Evolutionary conservation across 768 basidiomycete genomes (phyloP), one percentile per base, ranked within the genome.

Genomic region (Hemileccinum rubropunctum): DNA sequence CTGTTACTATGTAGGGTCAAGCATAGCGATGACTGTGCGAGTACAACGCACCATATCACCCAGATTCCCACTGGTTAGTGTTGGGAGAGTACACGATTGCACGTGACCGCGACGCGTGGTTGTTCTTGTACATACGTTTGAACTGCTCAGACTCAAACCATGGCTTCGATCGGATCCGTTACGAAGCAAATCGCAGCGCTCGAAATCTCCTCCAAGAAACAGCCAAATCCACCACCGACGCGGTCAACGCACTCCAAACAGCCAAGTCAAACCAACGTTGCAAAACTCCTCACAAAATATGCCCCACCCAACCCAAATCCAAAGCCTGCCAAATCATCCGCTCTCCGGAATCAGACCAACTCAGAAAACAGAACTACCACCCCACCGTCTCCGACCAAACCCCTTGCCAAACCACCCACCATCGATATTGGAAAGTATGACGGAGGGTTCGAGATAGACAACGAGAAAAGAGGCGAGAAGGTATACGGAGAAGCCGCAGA

Each of bases 401-500:
- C 49, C 18, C 50, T 44, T 21, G 18, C 62, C 23, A 57, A 67
- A 57, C 32, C 59, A 18, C 30, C 57, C 35, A 20, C 40, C 10
- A 68, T 91, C 35, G 91, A 92, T 60, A 91, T 97, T 30, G 95
- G 95, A 26, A 78, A 73, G 40, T 99, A 99, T 66, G 95, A 99
- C 56, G 95, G 94, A n/a, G 94, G 95, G 3, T 79, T 98, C n/a
- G 95, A 97, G 70, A 72, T 82, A 30, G 95, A 97, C 56, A 84
- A 89, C 44, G 86, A 87, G 62, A 88, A 84, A 56, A 75, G 85
- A 52, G 87, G 87, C n/a, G 81, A 86, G 60, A 72, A 71, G 18
- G 81, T 91, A 1, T 80, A 77, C 34, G 90, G 88, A 1, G 85
- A 91, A 53, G 86, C 89, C 2, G 92, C 89, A 0, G 78, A 83